Evolutionary conservation across 2,329 filamentous ascomycete species (phyloP), one percentile per base, ranked within the genome.

Genomic region (Scortechinia acanthostroma): DNA sequence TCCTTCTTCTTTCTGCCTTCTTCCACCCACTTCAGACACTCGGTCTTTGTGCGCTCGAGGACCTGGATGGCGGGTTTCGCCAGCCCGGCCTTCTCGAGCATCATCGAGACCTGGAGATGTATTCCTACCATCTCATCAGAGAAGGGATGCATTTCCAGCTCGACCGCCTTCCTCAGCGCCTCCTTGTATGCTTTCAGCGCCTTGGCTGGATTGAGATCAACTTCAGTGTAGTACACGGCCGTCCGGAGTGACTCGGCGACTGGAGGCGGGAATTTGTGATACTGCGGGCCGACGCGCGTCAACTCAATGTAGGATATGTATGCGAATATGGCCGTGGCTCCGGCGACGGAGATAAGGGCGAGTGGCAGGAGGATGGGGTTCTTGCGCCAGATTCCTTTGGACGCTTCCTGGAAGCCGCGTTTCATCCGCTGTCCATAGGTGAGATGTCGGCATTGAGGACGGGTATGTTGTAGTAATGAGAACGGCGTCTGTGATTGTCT

Each of bases 61-160:
- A 30, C 25, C 10, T 30, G 10, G n/a, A 30, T 30, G 10, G 25
- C 25, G 13, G 47, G 43, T 13, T 43, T 52, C 1, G 35, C 54
- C 42, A 49, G 25, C 22, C 53, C 53, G 43, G 55, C 55, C 3
- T 50, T 57, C 15, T 52, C 49, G 21, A 45, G 55, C 22, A 51
- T 56, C 15, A 49, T 53, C 46, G 53, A 49, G 37, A 42, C 50
- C 3, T 47, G 51, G 3, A 46, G 49, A 2, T 51, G 54, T 3
- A 50, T 53, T 22, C 25, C 25, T 10, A 30, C n/a, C 10, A 30
- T n/a, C 25, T 30, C 25, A n/a, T 30, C 25, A 10, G 25, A 30
- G 25, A 30, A 30, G 10, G 25, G 25, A 30, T 30, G 25, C n/a
- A 30, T 10, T n/a, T n/a, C 25, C 25, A 30, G 10, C 25, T 30